A percentile compares a stretch with the other conserved stretches of the same genome.
phyloP scores from a whole-genome alignment of 192 early-diverging fungal genomes.

The Coemansia sp. region DNA sequence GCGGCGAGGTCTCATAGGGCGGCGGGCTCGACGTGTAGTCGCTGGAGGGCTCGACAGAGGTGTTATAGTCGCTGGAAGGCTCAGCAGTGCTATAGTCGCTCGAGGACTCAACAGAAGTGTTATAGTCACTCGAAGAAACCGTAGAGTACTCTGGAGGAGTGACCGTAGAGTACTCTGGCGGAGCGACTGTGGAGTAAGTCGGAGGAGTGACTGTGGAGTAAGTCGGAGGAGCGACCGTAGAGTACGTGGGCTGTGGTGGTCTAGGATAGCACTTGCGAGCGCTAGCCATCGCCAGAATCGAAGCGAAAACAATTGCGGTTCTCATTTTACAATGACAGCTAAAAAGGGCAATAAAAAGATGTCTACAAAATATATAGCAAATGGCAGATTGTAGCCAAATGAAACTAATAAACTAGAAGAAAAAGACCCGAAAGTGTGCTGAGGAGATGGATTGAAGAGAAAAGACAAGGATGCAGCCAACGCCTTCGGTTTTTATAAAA shows the following conservation, averaged over 20 bases:
- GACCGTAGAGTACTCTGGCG: constrained; percentile 3
- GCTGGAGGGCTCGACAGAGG: neutral
- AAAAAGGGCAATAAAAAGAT: neutral
- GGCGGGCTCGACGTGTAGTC: constrained; percentile 7
- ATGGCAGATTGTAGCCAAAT: neutral
- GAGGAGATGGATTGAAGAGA: constrained; percentile 6
- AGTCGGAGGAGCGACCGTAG: neutral
- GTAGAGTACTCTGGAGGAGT: constrained; percentile 3
- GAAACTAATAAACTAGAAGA: neutral
- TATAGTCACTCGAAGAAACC: constrained; percentile 11
- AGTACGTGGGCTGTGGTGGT: constrained; percentile 9
- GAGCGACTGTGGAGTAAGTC: constrained; percentile 5
- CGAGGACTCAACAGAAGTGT: neutral
- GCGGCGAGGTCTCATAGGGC: constrained; percentile 1
- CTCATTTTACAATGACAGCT: constrained; percentile 24
- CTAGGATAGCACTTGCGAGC: constrained; percentile 43
- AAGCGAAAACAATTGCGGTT: constrained; percentile 19
- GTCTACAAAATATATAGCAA: constrained; percentile 11
- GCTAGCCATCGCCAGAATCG: constrained; percentile 20
- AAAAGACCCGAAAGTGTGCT: constrained; percentile 1
- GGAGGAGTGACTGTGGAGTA: constrained; percentile 10
- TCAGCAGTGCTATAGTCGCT: constrained; percentile 13
- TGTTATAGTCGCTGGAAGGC: neutral
- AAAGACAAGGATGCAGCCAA: neutral
- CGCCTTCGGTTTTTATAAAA: neutral